Conservation (phyloP, 768 basidiomycete genomes). For the Russula griseocarnosa region DNA sequence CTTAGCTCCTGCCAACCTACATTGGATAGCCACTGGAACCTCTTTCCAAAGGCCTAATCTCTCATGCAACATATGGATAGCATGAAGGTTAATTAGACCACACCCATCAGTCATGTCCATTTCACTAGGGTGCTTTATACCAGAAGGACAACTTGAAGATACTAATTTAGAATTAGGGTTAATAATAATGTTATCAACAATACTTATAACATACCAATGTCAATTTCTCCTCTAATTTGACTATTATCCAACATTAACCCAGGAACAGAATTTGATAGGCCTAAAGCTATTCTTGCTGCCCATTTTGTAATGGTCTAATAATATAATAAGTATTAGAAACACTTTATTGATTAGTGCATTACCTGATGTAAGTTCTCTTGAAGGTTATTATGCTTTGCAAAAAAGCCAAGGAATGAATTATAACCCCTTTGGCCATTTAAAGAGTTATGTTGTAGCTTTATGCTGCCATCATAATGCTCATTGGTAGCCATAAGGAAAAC, state of each 20-base stretch:
- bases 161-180: constrained; percentile 28
- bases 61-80: constrained; percentile 34
- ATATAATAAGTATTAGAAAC: background rate
- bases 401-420: constrained; percentile 44
- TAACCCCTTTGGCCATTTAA: constrained; percentile 17
- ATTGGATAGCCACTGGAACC: constrained; percentile 34
- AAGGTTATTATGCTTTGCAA: constrained; percentile 55
- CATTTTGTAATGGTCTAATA: constrained; percentile 60
- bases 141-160: constrained; percentile 28
- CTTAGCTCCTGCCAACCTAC: constrained; percentile 34
- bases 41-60: constrained; percentile 28
- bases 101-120: constrained; percentile 67
- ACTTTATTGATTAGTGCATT: background rate
- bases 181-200: background rate
- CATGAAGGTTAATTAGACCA: constrained; percentile 60
- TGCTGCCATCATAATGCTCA: constrained; percentile 36
- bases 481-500: constrained; percentile 52
- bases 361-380: constrained; percentile 50
- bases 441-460: background rate
- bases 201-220: constrained; percentile 44
- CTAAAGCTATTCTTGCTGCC: constrained; percentile 57
- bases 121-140: constrained; percentile 31
- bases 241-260: constrained; percentile 41
- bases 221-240: constrained; percentile 41
- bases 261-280: constrained; percentile 61